Evolutionary conservation across 306 rosid genomes (phyloP), one percentile per base, ranked within the genome.

Genomic region (Begonia peltatifolia): DNA sequence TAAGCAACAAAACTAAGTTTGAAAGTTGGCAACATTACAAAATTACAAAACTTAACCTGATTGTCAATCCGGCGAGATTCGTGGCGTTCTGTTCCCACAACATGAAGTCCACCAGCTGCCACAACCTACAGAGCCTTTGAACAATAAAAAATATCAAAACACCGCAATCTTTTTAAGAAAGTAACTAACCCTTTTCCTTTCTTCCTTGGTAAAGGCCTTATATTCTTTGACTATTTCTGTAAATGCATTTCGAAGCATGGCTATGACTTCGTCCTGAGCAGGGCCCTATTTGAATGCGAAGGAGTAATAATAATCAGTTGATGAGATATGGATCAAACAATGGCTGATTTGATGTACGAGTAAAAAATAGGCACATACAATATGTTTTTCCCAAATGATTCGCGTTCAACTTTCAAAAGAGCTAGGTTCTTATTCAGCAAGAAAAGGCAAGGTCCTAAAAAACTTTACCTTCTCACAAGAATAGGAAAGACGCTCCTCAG

Each of bases 401-500:
- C 38, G 0, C 38, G 38, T 30, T 30, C 6, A 6, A 5, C 9
- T 30, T 30, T 5, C 6, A 30, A 30, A 30, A 30, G 38, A 30
- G 38, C 38, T 30, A 30, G 38, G 38, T 30, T 30, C 6, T 30
- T 30, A 30, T 30, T 6, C 38, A 6, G 9, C 38, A 30, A 5
- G 38, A 30, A 30, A 30, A 30, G 38, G 38, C 38, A 30, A 30
- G 38, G 38, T 30, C 8, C 61, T 46, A 43, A 62, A 47, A 25
- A 41, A 14, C 44, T 43, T 68, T 59, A 90, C 99, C 86, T 90
- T 90, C 68, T 90, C 99, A 64, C 92, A 83, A 60, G 87, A 75
- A 79, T 75, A 90, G 58, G 97, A 90, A 51, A 90, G 84, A 51
- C 95, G 94, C 73, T 90, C 97, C 80, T 90, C 95, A 16, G 94